These are phyloP conservation scores for Schoenoplectus triqueter DNA, from an alignment of 202 grass and related monocot species.

Conservation along the genomic window DNA sequence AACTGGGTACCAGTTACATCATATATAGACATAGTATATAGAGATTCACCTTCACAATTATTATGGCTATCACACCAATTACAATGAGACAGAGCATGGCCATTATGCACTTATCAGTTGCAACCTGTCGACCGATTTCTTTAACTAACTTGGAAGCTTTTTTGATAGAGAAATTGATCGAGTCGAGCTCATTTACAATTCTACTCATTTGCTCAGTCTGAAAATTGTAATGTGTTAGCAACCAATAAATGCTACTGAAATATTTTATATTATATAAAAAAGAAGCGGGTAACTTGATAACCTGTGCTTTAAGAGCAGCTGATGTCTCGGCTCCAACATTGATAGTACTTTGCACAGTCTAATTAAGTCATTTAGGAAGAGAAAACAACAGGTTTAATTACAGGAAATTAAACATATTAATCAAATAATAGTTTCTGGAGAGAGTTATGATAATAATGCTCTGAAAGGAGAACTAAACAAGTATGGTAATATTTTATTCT, in stretches of 20 bases:
- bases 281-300: conserved; percentile 27
- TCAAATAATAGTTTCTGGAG: background rate
- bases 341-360: conserved; percentile 88
- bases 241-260: conserved; percentile 21
- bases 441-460: conserved; percentile 3
- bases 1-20: background rate
- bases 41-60: conserved; percentile 76
- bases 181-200: conserved; percentile 92
- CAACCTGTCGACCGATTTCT: conserved; percentile 93
- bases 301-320: conserved; percentile 93
- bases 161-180: conserved; percentile 97
- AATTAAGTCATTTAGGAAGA: conserved; percentile 39
- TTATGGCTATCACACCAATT: conserved; percentile 81
- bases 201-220: conserved; percentile 99
- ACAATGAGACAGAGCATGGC: conserved; percentile 89
- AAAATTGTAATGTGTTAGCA: conserved; percentile 42
- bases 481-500: background rate
- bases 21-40: background rate
- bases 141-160: conserved; percentile 90
- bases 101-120: conserved; percentile 97
- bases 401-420: conserved; percentile 2
- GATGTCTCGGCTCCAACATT: conserved; percentile 93
- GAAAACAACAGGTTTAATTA: background rate
- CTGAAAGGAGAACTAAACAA: conserved; percentile 16
- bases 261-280: conserved; percentile 28